Evolutionary conservation across 2,329 filamentous ascomycete species (phyloP).

Genomic region (Simplicillium sp.): DNA sequence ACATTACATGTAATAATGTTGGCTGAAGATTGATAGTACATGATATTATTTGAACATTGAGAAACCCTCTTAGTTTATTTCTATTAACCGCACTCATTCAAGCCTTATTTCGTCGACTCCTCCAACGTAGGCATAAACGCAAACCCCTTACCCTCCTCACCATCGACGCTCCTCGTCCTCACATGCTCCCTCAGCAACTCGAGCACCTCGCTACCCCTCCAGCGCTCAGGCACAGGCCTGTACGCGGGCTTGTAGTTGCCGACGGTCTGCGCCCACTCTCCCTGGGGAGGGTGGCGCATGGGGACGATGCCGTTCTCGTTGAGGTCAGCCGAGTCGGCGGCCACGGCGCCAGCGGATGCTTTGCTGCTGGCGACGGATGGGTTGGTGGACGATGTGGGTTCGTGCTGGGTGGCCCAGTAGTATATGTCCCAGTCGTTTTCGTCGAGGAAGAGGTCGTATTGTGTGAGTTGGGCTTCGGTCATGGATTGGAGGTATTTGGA

Average conservation of each 20-base stretch:
- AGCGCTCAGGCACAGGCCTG: conserved; percentile 76
- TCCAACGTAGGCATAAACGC: conserved; percentile 46
- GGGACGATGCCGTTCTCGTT: conserved; percentile 14
- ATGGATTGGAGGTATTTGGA: conserved; percentile 67
- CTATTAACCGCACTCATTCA: too few species aligned
- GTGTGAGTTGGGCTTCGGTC: conserved; percentile 60
- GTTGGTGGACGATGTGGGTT: conserved; percentile 34
- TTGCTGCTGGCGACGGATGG: conserved; percentile 17
- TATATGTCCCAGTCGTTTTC: conserved; percentile 99
- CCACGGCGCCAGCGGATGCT: conserved; percentile 15
- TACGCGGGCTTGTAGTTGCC: conserved; percentile 93
- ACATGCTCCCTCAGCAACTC: conserved; percentile 73
- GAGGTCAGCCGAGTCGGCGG: conserved; percentile 14
- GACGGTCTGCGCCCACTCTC: conserved; percentile 95
- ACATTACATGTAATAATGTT: too few species aligned
- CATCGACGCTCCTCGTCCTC: conserved; percentile 40
- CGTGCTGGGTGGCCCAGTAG: conserved; percentile 94
- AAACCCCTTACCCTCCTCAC: conserved; percentile 36
- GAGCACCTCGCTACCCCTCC: conserved; percentile 77
- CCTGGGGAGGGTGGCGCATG: conserved; percentile 31
- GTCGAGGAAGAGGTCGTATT: conserved; percentile 90
- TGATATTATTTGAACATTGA: too few species aligned
- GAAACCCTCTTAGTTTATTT: too few species aligned
- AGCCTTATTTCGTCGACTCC: not conserved
- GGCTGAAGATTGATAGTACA: too few species aligned